Base-by-base conservation (phyloP, 2,329 filamentous ascomycete species). In the Tolypocladium guangdongense region DNA sequence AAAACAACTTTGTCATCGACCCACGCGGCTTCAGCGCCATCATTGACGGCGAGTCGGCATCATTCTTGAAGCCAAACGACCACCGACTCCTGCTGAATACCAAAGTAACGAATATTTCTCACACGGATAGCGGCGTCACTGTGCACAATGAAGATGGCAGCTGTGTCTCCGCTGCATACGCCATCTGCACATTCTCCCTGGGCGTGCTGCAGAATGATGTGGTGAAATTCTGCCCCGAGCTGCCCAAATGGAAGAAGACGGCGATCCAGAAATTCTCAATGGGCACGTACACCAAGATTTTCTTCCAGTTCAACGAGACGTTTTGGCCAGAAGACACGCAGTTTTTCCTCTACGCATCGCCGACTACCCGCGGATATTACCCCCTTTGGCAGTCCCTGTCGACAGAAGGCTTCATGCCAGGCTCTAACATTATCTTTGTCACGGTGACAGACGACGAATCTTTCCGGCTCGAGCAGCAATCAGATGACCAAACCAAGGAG, bases 271-370 rank as follows among this genome's bases (percentile, higher is more conserved):
- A 77, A 38, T 86, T 87, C 63, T 71, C 74, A 56, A 87, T 88
- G 79, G 84, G 80, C 7, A 87, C 83, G 0, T 88, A 87, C 67
- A 88, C 83, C 51, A 88, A 88, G 63, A 80, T 88, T 56, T 88
- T 88, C 67, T 69, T 85, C 55, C 84, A 87, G 57, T 88, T 87
- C 66, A 73, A 82, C 55, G 71, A 82, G 52, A 78, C 81, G 0
- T 88, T 88, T 66, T 88, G 84, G 85, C 70, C 59, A 0, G 62
- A 67, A 0, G 66, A 72, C 18, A 69, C 64, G 0, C 65, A 77
- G 57, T 77, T 65, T 57, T 72, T 76, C 54, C 62, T 77, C 0
- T 76, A 76, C 52, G 74, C 74, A 0, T 74, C 74, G 27, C 65
- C 71, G 3, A 63, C 64, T 0, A 61, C 62, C 20, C 68, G 74